Conservation (phyloP, 1,284 basidiomycete genomes). For the Cutaneotrichosporon curvatum region DNA sequence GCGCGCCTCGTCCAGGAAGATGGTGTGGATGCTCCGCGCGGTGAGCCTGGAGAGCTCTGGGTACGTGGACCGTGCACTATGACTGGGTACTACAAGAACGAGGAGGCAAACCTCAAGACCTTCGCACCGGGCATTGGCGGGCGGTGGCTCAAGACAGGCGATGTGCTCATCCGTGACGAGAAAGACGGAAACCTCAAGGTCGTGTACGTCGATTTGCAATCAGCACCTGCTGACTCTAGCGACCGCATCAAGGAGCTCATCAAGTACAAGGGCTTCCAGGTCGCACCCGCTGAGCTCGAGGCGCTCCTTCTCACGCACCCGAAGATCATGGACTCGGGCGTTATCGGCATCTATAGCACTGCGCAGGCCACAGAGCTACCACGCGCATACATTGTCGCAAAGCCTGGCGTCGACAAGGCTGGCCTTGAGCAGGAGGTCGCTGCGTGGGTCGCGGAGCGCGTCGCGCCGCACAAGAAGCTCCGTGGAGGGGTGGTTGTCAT, state of each 20-base stretch:
- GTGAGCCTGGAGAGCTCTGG: slow-evolving; percentile 70
- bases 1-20: slow-evolving; percentile 57
- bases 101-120: slow-evolving; percentile 4
- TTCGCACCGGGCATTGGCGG: slow-evolving; percentile 36
- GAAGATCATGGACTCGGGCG: slow-evolving; percentile 61
- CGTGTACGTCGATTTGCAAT: too few species aligned
- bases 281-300: slow-evolving; percentile 77
- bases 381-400: not conserved
- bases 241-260: slow-evolving; percentile 66
- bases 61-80: slow-evolving; percentile 61
- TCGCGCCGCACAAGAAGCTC: slow-evolving; percentile 48
- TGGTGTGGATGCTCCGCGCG: slow-evolving; percentile 39
- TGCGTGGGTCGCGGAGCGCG: slow-evolving; percentile 50
- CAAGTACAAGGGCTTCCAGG: slow-evolving; percentile 61
- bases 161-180: slow-evolving; percentile 58
- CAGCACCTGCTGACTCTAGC: too few species aligned
- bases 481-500: slow-evolving; percentile 49
- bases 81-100: slow-evolving; percentile 12
- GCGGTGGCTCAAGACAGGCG: slow-evolving; percentile 74
- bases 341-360: slow-evolving; percentile 59
- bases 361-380: slow-evolving; percentile 54
- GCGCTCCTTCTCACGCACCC: slow-evolving; percentile 63
- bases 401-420: not conserved
- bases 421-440: not conserved
- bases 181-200: slow-evolving; percentile 45